Base-by-base conservation (phyloP, 202 grass and related monocot genomes). In the Digitaria exilis region DNA sequence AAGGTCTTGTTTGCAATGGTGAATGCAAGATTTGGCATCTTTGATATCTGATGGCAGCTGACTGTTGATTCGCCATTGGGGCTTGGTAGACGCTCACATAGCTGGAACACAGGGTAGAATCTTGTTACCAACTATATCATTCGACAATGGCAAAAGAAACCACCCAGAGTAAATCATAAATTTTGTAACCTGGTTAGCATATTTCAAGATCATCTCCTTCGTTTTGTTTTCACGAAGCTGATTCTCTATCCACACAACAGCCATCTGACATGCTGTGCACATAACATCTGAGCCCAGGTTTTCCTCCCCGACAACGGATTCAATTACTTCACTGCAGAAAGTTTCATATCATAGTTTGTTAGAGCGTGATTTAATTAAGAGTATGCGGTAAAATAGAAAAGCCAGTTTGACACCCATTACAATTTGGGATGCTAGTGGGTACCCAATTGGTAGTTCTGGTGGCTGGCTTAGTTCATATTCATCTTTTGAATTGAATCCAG, bases 211-310 rank as follows among this genome's bases (percentile, higher is more conserved):
- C 22, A 83, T 41, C 35, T 98, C 91, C 59, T 96, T 89, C 3
- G 93, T 95, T 66, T 93, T 65, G 77, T 98, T 98, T 61, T 89
- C 90, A 41, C 87, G 82, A 19, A 98, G 74, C 56, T 98, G 89
- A 74, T 94, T 98, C 70, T 95, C 89, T 65, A 98, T 96, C 96
- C 96, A 98, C 34, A 96, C 89, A 79, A 98, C 93, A 90, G 93
- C 93, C 96, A 98, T 89, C 78, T 98, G 73, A 85, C 96, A 98
- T 18, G 87, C 89, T 64, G 91, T 57, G 49, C 96, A 96, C 54
- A 93, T 28, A 21, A 87, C 42, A 75, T 89, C 82, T 2, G 96
- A 85, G 14, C 87, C 75, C 37, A 82, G 0, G 18, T 88, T 89
- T 79, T 94, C 69, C 78, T 92, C 80, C 6, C 84, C 80, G 0